Base-by-base conservation (phyloP, 225 moss, liverwort and hornwort species). In the Physcomitrellopsis africana region DNA sequence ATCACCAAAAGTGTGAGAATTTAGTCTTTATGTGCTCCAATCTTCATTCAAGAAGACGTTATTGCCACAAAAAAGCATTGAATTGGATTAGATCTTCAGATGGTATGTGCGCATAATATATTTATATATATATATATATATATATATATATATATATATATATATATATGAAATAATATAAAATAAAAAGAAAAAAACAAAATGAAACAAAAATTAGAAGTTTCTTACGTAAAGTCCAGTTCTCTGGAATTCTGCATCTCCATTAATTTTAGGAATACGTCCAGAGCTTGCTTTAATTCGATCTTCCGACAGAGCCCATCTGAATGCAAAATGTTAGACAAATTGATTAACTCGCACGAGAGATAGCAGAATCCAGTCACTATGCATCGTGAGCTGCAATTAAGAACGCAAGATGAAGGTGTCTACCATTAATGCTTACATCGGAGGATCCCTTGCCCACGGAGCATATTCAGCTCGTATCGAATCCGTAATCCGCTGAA, bases 361-460 rank as follows among this genome's bases (percentile, higher is more conserved):
- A 2, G 19, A 20, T 17, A 55, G 16, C 17, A 19, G 19, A 17
- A 55, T 17, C 7, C 3, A 19, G 7, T 37, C 54, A 11, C 11
- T 9, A 26, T 13, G 49, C 32, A 55, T 63, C 47, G 23, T 70
- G 20, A 44, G 17, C 48, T 23, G 71, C 57, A 53, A 26, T 29
- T 24, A 27, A 22, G 0, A 74, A 58, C 11, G 22, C 10, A 41
- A 18, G 9, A 49, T 37, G 19, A 27, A 3, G 46, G 7, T 18
- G 49, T 44, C 11, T 52, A 68, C 51, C 16, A 9, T 51, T 26
- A 23, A 42, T 23, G 72, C 88, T 81, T 76, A 88, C 88, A 43
- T 65, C 22, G 83, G 85, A 78, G 88, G 88, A 60, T 88, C 83
- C 80, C 88, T 85, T 20, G 77, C 81, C 88, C 88, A 88, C 8